Base-by-base conservation (phyloP, 2,329 filamentous ascomycete species). In the Hymenoscyphus fructigenus region DNA sequence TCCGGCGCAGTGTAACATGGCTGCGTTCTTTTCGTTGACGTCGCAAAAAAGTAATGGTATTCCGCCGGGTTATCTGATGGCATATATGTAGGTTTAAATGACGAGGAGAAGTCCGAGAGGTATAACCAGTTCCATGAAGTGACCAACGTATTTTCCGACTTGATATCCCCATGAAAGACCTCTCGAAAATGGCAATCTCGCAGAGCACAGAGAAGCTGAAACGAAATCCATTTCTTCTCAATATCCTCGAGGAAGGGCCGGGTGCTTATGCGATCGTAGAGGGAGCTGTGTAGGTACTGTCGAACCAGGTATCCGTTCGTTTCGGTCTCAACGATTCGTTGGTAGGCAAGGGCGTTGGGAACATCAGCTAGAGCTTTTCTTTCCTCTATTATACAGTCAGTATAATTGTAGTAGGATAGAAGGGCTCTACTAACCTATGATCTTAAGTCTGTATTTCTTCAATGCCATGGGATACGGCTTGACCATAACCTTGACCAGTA, bases 121-220 rank as follows among this genome's bases (percentile, higher is more conserved):
- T 98, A 99, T 1, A 99, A 84, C 95, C 96, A 99, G 79, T 98
- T 97, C 95, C 95, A 99, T 6, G 95, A 98, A 0, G 95, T 99
- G 60, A 99, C 94, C 58, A 99, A 82, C 41, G 96, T 88, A 73
- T 99, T 99, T 78, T 99, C 94, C 1, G 94, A 95, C 82, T 99
- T 99, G 81, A 99, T 98, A 75, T 99, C 96, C 65, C 95, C 96
- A 76, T 99, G 95, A 76, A 93, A 98, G 60, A 99, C 84, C 72
- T 96, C 91, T 57, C 90, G 85, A 32, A 90, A 84, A 77, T 99
- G 95, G 73, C 92, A 97, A 78, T 99, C 96, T 64, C 93, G 88
- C 65, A 99, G 82, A 2, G 92, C 93, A 77, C 93, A 97, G 12
- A 99, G 84, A 2, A 99, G 85, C 79, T 99, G 95, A 73, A 97